phyloP scores from a whole-genome alignment of 2,329 filamentous ascomycete genomes.

The Scolecobasidium constrictum region DNA sequence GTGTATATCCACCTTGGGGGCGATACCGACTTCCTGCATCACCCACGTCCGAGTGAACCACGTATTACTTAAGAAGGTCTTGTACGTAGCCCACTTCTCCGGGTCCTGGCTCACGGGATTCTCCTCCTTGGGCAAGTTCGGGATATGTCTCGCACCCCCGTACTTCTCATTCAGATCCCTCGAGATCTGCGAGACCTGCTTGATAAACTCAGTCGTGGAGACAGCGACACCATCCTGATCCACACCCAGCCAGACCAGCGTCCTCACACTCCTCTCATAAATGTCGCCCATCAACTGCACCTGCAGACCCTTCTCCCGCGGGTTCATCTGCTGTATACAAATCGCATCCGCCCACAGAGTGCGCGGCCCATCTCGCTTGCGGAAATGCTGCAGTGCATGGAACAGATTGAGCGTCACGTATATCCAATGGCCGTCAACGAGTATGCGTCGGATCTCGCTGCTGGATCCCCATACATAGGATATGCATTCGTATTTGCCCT shows the following conservation, averaged over 20 bases:
- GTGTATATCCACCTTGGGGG: neutral
- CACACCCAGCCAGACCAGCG: conserved; percentile 1
- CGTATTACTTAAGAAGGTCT: neutral
- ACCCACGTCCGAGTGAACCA: conserved; percentile 7
- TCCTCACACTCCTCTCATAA: neutral
- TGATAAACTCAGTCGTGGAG: neutral
- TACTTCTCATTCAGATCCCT: neutral
- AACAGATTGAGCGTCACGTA: conserved; percentile 4
- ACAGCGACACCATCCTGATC: neutral
- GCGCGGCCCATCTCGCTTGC: neutral
- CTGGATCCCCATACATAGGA: conserved; percentile 8
- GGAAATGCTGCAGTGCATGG: conserved; percentile 3
- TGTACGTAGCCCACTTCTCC: neutral
- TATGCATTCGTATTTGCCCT: conserved; percentile 6
- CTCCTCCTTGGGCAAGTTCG: neutral
- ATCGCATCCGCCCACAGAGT: conserved; percentile 4
- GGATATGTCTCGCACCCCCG: neutral
- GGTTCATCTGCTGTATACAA: conserved; percentile 3
- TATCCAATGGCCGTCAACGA: conserved; percentile 3
- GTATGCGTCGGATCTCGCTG: neutral
- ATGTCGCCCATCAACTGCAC: conserved; percentile 5
- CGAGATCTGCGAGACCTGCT: neutral
- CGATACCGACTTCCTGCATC: conserved; percentile 6
- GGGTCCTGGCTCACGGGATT: neutral
- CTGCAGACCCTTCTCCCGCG: conserved; percentile 1